Base-by-base conservation (phyloP, 2,329 filamentous ascomycete genomes). In the Diatrype stigma region DNA sequence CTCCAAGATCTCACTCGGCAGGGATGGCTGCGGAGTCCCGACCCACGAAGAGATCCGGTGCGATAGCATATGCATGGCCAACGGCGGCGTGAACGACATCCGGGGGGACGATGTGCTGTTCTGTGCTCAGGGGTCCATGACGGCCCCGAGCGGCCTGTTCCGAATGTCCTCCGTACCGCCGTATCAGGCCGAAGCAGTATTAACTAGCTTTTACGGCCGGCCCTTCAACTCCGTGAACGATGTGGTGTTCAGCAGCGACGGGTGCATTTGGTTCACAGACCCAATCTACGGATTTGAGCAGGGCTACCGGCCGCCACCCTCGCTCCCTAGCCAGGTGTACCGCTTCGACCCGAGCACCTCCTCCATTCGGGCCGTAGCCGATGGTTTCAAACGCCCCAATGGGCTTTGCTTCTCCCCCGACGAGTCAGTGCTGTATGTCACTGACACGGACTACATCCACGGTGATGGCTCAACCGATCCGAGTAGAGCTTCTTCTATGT, bases 141-240 rank as follows among this genome's bases (percentile, higher is more conserved):
- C 46, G 45, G 44, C 49, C 3, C 54, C 61, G 2, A 62, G 67
- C 4, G 66, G 69, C 0, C 57, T 73, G 3, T 61, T 64, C 6
- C 60, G 54, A 2, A 71, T 72, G 68, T 56, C 65, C 8, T n/a
- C 60, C 5, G 48, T 52, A 12, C 56, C 68, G 3, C 69, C 69
- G 0, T 66, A 71, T 23, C 46, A 54, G 4, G 64, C 57, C 1
- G 47, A 50, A 0, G 46, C 55, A 0, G 37, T 77, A 2, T 52
- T 75, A 2, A 70, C 59, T 14, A 69, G 68, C 2, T 79, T 71
- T 57, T 60, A 73, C 35, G 73, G 73, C 1, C 63, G 73, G 6
- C 63, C 67, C 2, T 79, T 80, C 60, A 79, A 78, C 57, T 76
- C 72, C 2, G 64, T 74, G 42, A 77, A 78, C 52, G 76, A 79